Evolutionary conservation across 2,329 filamentous ascomycete genomes (phyloP), one percentile per base, ranked within the genome.

Genomic region (Nemania abortiva): DNA sequence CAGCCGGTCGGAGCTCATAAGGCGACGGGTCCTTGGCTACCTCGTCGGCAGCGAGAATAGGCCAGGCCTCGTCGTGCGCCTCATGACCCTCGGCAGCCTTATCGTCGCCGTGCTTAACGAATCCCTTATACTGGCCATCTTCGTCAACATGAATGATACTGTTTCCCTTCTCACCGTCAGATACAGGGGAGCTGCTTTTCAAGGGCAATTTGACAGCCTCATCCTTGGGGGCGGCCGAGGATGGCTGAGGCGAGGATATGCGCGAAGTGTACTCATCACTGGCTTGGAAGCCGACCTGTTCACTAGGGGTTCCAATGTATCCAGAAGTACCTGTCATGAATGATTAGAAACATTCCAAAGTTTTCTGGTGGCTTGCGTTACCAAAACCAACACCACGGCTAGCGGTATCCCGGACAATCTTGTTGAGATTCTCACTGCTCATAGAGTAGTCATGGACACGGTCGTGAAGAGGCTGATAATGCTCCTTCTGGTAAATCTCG

Each of bases 1-100:
- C 88, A 15, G 95, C 96, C 24, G 96, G 93, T 61, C 92, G 90
- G 76, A 93, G 85, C 73, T 88, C 89, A 65, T 91, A 91, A 15
- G 87, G 86, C 39, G 87, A 87, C 0, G 90, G 88, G 63, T 92
- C 88, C 79, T 95, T 95, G 67, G 89, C 87, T 34, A 97, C 86
- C 81, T 98, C 94, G 77, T 98, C 96, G 0, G 92, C 87, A 7
- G 96, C 96, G 59, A 99, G 84, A 72, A 99, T 97, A 0, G 95
- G 95, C 31, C 90, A 90, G 45, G 88, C 87, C 20, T 87, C 87
- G 63, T 86, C 84, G 29, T 75, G 71, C 37, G 91, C 88, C 20
- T 88, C 87, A 50, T 86, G 83, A 65, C 86, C 87, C 60, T 89
- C 85, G 0, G 83, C 85, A 37, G 82, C 80, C 37, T 85, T 82